Evolutionary conservation across 306 rosid genomes (phyloP).

Genomic region (Gynostemma pentaphyllum): DNA sequence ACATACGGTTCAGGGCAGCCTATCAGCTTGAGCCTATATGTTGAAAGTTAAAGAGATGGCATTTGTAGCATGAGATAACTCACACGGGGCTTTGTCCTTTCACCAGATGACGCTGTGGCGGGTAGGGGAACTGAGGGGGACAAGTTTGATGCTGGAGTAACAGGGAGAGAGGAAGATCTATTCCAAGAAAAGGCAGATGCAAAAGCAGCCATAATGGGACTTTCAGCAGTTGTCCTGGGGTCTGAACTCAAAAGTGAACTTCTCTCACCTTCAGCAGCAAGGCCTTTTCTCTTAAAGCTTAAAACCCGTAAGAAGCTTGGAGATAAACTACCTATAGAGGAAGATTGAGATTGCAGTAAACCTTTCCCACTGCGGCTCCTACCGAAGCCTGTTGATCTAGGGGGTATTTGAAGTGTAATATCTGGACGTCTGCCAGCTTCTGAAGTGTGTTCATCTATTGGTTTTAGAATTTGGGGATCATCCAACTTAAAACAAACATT

Average conservation of each 20-base stretch:
- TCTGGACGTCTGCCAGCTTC: slow-evolving; percentile 64
- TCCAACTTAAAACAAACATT: slow-evolving; percentile 28
- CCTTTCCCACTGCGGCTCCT: slow-evolving; percentile 42
- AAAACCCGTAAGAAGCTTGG: slow-evolving; percentile 58
- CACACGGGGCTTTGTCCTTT: slow-evolving; percentile 48
- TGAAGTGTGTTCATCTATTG: slow-evolving; percentile 29
- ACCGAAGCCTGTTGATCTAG: slow-evolving; percentile 52
- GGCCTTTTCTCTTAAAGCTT: slow-evolving; percentile 70
- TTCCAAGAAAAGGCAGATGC: slow-evolving; percentile 51
- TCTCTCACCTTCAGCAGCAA: slow-evolving; percentile 54
- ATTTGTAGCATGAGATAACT: slow-evolving; percentile 18
- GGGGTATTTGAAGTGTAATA: slow-evolving; percentile 92
- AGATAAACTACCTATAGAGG: slow-evolving; percentile 39
- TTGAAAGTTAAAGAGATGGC: slow-evolving; percentile 10
- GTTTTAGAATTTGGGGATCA: slow-evolving; percentile 13
- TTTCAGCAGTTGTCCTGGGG: slow-evolving; percentile 32
- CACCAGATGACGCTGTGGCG: slow-evolving; percentile 50
- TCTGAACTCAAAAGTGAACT: slow-evolving; percentile 70
- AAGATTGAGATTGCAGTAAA: slow-evolving; percentile 66
- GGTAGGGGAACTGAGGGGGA: slow-evolving; percentile 64
- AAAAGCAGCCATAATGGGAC: slow-evolving; percentile 33
- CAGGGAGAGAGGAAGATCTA: slow-evolving; percentile 83
- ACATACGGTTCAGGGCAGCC: not conserved
- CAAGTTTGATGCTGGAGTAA: slow-evolving; percentile 48
- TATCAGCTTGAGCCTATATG: not conserved